phyloP scores from a whole-genome alignment of 169 alveolate genomes.

The Cryptosporidium parvum region DNA sequence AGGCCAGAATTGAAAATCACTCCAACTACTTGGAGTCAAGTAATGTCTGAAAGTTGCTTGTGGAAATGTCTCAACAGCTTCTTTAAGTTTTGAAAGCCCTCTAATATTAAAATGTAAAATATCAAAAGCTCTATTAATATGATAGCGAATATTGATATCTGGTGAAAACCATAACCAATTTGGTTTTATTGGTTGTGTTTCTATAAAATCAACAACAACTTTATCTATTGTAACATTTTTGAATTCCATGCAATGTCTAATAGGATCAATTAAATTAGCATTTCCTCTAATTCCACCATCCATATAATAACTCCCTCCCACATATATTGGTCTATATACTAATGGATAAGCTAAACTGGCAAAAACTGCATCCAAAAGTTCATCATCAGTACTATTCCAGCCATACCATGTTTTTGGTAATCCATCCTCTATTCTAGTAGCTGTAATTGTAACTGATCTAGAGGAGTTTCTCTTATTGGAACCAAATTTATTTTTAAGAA shows the following conservation, averaged over 20 bases:
- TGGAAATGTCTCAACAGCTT: conserved; percentile 72
- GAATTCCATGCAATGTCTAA: conserved; percentile 71
- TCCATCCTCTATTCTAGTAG: conserved; percentile 73
- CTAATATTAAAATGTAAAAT: conserved; percentile 65
- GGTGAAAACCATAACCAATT: conserved; percentile 51
- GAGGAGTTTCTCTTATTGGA: conserved; percentile 16
- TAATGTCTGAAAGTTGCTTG: conserved; percentile 51
- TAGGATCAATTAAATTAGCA: conserved; percentile 72
- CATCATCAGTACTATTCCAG: conserved; percentile 72
- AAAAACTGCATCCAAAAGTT: conserved; percentile 71
- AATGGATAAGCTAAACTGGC: conserved; percentile 73
- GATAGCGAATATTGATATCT: conserved; percentile 64
- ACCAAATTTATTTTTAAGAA: conserved; percentile 21
- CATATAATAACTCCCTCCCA: conserved; percentile 65
- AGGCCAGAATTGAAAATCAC: conserved; percentile 70
- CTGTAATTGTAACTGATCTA: conserved; percentile 57
- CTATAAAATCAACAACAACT: conserved; percentile 72
- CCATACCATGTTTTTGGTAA: conserved; percentile 71
- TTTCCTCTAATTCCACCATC: conserved; percentile 74
- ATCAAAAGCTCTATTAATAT: conserved; percentile 71
- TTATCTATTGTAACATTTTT: conserved; percentile 61
- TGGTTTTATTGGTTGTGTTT: conserved; percentile 66
- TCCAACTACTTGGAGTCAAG: conserved; percentile 60
- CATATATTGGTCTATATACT: conserved; percentile 62
- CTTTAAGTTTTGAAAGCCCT: conserved; percentile 62